These are phyloP conservation scores for Aspergillus hancockii DNA, from an alignment of 495 filamentous ascomycete genomes.

Conservation along the genomic window DNA sequence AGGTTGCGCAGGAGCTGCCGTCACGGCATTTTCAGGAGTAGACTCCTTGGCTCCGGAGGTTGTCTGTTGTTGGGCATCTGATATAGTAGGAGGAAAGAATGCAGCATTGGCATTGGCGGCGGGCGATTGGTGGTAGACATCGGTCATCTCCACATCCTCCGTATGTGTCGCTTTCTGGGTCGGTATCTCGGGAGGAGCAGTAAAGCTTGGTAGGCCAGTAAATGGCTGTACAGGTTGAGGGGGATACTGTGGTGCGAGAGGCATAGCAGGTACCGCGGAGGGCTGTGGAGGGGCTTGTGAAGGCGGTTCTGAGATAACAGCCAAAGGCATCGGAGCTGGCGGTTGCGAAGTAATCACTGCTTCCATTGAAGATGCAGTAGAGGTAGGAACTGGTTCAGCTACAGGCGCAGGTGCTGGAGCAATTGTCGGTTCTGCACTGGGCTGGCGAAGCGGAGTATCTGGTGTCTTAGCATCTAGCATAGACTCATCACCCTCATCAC, in stretches of 20 bases:
- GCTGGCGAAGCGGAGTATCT: slow-evolving; percentile 34
- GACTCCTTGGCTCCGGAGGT: neutral
- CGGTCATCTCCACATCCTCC: slow-evolving; percentile 33
- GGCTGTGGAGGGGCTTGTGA: slow-evolving; percentile 12
- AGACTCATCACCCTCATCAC: slow-evolving; percentile 57
- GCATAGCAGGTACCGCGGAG: slow-evolving; percentile 4
- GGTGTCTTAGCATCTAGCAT: slow-evolving; percentile 54
- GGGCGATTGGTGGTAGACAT: slow-evolving; percentile 6
- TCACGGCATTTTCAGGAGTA: slow-evolving; percentile 9
- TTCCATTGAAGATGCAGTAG: slow-evolving; percentile 8
- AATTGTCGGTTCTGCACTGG: slow-evolving; percentile 25
- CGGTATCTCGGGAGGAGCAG: slow-evolving; percentile 9
- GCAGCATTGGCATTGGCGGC: neutral
- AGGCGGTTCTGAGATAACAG: slow-evolving; percentile 23
- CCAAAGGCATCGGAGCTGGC: slow-evolving; percentile 32
- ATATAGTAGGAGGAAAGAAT: neutral
- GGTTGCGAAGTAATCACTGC: slow-evolving; percentile 12
- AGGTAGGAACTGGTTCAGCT: slow-evolving; percentile 18
- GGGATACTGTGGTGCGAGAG: slow-evolving; percentile 15
- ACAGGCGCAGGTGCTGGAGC: slow-evolving; percentile 22
- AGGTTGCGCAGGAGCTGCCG: neutral
- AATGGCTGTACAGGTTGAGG: slow-evolving; percentile 2
- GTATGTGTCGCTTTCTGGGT: slow-evolving; percentile 22
- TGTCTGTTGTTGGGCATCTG: slow-evolving; percentile 3
- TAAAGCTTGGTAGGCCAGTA: slow-evolving; percentile 4